Conservation (phyloP, 768 basidiomycete genomes). For the Xanthoconium stramineum region DNA sequence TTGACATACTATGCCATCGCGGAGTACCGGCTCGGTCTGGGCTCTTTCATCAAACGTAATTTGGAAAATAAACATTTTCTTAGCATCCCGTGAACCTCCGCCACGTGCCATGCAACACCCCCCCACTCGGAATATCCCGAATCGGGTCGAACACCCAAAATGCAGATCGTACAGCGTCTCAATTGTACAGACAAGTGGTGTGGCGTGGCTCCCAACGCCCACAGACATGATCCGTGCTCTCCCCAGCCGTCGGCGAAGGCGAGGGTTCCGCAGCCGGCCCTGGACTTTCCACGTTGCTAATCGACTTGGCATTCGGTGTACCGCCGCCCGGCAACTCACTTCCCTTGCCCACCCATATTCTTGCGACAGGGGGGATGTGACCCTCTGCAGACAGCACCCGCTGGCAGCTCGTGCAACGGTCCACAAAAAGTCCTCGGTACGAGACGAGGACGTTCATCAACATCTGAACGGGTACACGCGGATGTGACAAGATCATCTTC, state of each 20-base stretch:
- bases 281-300: background rate
- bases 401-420: constrained; percentile 56
- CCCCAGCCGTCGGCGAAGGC: background rate
- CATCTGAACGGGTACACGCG: constrained; percentile 49
- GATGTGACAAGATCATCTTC: constrained; percentile 53
- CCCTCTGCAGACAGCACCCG: constrained; percentile 68
- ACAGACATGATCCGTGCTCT: constrained; percentile 18
- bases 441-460: constrained; percentile 50
- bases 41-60: constrained; percentile 17
- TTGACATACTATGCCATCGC: constrained; percentile 29
- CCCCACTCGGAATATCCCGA: background rate
- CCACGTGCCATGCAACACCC: constrained; percentile 4
- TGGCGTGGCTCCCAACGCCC: constrained; percentile 54
- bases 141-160: background rate
- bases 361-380: constrained; percentile 68
- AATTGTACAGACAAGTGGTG: constrained; percentile 37
- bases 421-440: constrained; percentile 61
- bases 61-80: background rate
- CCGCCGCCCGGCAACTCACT: background rate
- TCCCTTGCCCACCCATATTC: constrained; percentile 44
- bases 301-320: background rate
- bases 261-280: background rate
- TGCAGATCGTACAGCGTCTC: constrained; percentile 4
- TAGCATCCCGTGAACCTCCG: background rate
- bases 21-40: constrained; percentile 13